phyloP scores from a whole-genome alignment of 2,329 filamentous ascomycete species.

The Colletotrichum acutatum region DNA sequence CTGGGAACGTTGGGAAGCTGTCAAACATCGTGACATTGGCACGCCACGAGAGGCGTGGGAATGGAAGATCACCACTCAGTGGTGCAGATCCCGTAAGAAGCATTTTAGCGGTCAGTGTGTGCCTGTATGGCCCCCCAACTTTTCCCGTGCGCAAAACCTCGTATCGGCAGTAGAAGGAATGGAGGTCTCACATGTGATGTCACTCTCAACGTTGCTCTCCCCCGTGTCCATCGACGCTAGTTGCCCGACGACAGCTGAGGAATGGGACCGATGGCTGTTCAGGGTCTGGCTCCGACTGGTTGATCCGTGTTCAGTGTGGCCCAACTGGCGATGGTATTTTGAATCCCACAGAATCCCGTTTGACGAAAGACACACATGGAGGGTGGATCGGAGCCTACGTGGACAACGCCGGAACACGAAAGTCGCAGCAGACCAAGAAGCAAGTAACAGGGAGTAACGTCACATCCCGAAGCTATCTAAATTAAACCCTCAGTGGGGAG shows the following conservation, averaged over 20 bases:
- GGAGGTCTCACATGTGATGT: slow-evolving; percentile 14
- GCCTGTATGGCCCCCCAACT: not conserved
- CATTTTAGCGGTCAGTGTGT: not conserved
- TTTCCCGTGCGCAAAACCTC: slow-evolving; percentile 1
- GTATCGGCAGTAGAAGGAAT: not conserved
- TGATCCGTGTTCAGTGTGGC: not conserved
- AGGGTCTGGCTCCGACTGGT: not conserved
- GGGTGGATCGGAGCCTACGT: not conserved
- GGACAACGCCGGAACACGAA: not conserved
- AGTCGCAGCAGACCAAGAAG: not conserved
- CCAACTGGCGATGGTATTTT: not conserved
- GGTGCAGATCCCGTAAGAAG: not conserved
- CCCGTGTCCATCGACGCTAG: not conserved
- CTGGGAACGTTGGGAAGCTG: not conserved
- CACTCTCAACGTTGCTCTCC: not conserved
- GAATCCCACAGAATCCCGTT: not conserved
- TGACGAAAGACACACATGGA: not conserved
- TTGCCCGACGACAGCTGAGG: not conserved
- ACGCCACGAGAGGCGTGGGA: not conserved
- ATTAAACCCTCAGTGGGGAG: not conserved
- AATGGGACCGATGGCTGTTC: not conserved
- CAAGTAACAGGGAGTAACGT: not conserved
- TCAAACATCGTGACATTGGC: not conserved
- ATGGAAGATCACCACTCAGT: slow-evolving; percentile 5
- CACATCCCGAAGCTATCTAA: not conserved